Percentiles rank a stretch among this genome's conserved stretches.
Evolutionary conservation across 1,284 basidiomycete genomes (phyloP).

Genomic region (Cystobasidium pallidum): DNA sequence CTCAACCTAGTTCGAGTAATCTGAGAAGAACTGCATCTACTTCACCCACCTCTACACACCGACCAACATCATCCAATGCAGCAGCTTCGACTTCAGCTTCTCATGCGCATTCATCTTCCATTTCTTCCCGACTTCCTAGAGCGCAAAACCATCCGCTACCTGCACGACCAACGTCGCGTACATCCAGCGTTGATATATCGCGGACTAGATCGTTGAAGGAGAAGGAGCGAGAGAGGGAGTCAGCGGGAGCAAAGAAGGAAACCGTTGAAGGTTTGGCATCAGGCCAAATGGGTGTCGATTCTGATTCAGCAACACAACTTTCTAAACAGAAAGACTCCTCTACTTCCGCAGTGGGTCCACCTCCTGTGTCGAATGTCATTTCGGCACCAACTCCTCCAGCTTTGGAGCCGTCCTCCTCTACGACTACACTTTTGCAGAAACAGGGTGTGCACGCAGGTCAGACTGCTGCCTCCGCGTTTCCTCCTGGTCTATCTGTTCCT

Average conservation of each 20-base stretch:
- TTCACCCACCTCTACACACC: not conserved
- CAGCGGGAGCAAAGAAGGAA: not conserved
- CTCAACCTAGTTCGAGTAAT: conserved; percentile 9
- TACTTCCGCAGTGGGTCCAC: not conserved
- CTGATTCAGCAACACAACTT: not conserved
- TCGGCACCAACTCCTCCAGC: conserved; percentile 19
- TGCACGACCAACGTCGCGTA: conserved; percentile 24
- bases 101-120: conserved; percentile 42
- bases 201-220: conserved; percentile 10
- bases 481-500: not conserved
- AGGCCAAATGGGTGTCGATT: not conserved
- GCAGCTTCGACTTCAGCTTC: conserved; percentile 13
- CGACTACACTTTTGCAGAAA: conserved; percentile 7
- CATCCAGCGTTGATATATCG: conserved; percentile 1
- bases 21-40: conserved; percentile 1
- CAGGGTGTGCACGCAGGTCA: not conserved
- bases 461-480: conserved; percentile 11
- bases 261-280: not conserved
- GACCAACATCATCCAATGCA: not conserved
- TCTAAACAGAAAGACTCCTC: conserved; percentile 1
- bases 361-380: not conserved
- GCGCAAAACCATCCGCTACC: conserved; percentile 42
- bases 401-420: conserved; percentile 2
- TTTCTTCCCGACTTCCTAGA: conserved; percentile 41
- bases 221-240: conserved; percentile 24